phyloP scores from a whole-genome alignment of 345 rosid genomes.

The Aquilaria sinensis region DNA sequence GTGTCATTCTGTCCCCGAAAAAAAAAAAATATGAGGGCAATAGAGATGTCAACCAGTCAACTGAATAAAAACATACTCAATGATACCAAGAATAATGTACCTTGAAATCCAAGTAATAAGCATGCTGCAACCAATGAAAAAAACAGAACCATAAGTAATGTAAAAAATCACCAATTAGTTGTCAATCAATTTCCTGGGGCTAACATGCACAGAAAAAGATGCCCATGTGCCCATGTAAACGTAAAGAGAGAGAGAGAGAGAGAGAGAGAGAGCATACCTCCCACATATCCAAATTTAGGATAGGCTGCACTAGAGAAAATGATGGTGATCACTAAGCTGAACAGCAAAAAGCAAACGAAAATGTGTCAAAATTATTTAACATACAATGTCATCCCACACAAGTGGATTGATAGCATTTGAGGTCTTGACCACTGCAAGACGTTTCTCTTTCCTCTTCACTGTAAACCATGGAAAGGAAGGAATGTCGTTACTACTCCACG shows the following conservation, averaged over 20 bases:
- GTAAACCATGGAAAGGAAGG: conserved; percentile 15
- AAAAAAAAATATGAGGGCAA: not conserved
- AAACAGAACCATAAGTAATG: not conserved
- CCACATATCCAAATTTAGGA: conserved; percentile 86
- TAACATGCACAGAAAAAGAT: too few species aligned
- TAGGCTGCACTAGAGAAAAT: conserved; percentile 64
- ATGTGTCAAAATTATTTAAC: conserved; percentile 11
- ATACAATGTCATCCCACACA: conserved; percentile 84
- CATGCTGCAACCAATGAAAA: conserved; percentile 54
- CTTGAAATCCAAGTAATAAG: conserved; percentile 91
- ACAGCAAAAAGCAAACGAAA: not conserved
- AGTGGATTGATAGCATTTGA: conserved; percentile 72
- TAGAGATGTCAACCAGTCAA: not conserved
- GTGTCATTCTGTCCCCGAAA: conserved; percentile 56
- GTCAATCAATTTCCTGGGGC: not conserved
- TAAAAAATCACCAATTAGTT: not conserved
- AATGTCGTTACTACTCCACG: too few species aligned
- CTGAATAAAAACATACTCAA: not conserved
- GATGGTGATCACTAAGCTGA: conserved; percentile 1
- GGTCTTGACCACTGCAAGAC: conserved; percentile 66
- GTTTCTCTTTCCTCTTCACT: conserved; percentile 81
- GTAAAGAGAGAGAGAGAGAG: not conserved
- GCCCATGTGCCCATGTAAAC: not conserved
- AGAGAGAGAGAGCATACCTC: conserved; percentile 52
- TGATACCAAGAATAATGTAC: conserved; percentile 25